Base-by-base conservation (phyloP, 805 yeast genomes). In the Starmerella sp. region DNA sequence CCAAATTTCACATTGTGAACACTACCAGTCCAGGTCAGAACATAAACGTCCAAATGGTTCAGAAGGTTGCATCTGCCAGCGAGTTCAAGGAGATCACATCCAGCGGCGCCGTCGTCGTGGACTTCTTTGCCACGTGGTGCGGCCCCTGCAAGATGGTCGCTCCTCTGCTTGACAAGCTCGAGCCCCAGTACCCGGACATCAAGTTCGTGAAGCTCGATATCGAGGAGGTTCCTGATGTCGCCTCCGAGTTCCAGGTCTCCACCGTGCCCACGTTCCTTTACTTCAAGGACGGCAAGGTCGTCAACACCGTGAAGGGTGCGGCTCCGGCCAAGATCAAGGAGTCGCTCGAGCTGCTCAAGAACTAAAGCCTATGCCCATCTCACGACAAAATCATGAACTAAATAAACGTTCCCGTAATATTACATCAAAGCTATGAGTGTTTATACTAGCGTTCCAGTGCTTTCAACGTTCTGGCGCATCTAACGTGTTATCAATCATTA, bases 121-220 rank as follows among this genome's bases (percentile, higher is more conserved):
- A 93, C 76, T 93, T 91, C 77, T 90, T 80, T 69, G 97, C 97
- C 65, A 82, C 90, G 59, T 93, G 97, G 97, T 91, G 98, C 74
- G 97, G 97, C 64, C 97, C 98, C 59, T 91, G 98, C 78, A 93
- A 91, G 79, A 86, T 86, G 85, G 85, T 90, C 73, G 87, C 96
- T 57, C 97, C 97, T 67, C 75, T 87, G 75, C 75, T 91, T 64
- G 95, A 90, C 68, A 80, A 82, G 70, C 69, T 69, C 63, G 65
- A 71, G 60, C 69, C 68, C 48, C 73, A 75, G 66, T 83, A 82
- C 79, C 60, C 82, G 32, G 72, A 75, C 53, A 87, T 84, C 64
- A 79, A 77, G 64, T 91, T 93, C 79, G 77, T 79, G 80, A 89
- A 91, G 78, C 81, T 93, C 54, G 97, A 91, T 67, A 95, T 90